A percentile compares a stretch with the other conserved stretches of the same genome.
phyloP scores from a whole-genome alignment of 495 filamentous ascomycete genomes.

The Penicillium ucsense region DNA sequence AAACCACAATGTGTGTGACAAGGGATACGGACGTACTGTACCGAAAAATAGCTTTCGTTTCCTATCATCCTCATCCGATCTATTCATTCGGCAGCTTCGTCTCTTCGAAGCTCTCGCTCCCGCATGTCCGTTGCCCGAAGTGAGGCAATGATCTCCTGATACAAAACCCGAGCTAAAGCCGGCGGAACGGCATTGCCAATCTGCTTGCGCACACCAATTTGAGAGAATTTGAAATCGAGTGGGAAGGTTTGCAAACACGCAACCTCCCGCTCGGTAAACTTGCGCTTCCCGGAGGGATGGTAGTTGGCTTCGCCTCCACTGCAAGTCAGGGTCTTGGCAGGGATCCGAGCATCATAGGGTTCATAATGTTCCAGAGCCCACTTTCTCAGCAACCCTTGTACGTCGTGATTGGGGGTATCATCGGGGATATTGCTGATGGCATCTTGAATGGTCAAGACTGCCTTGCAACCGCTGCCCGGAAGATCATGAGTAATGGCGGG shows the following conservation, averaged over 20 bases:
- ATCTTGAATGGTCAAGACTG: constrained; percentile 36
- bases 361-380: neutral
- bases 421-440: constrained; percentile 36
- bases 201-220: constrained; percentile 45
- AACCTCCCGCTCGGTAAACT: constrained; percentile 63
- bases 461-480: constrained; percentile 15
- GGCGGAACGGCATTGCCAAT: constrained; percentile 88
- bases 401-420: constrained; percentile 37
- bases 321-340: constrained; percentile 57
- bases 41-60: too few relatives aligned
- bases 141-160: constrained; percentile 44
- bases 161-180: constrained; percentile 47
- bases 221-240: constrained; percentile 46
- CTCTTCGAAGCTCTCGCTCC: constrained; percentile 8
- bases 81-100: neutral
- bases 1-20: too few relatives aligned
- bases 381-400: constrained; percentile 8
- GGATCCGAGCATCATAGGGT: constrained; percentile 39
- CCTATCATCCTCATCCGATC: too few relatives aligned
- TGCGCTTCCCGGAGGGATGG: constrained; percentile 59
- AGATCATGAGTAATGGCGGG: constrained; percentile 55
- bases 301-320: constrained; percentile 54
- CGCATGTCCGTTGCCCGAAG: constrained; percentile 47
- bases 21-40: too few relatives aligned
- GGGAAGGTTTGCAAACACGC: constrained; percentile 74